phyloP scores from a whole-genome alignment of 495 filamentous ascomycete genomes.

The Hyaloscypha finlandica region DNA sequence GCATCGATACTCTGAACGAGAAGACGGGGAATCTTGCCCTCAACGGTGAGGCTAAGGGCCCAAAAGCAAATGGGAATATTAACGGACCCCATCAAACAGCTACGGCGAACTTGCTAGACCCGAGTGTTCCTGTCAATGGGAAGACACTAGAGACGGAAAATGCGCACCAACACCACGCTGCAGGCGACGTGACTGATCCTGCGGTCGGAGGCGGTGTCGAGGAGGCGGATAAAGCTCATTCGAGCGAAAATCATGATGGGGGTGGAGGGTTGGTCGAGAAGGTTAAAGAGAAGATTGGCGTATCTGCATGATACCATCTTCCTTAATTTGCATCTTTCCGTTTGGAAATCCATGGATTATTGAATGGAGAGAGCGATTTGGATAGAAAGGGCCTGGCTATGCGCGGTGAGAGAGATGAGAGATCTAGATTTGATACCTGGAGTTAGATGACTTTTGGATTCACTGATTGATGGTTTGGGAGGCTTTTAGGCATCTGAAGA shows the following conservation, averaged over 20 bases:
- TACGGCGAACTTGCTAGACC: conserved; percentile 17
- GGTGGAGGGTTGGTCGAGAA: not conserved
- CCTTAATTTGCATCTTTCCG: too few species aligned
- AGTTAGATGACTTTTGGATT: not conserved
- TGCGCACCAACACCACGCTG: not conserved
- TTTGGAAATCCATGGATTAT: not conserved
- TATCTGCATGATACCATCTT: not conserved
- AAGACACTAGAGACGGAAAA: not conserved
- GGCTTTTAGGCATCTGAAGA: not conserved
- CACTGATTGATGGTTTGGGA: not conserved
- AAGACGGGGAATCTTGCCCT: conserved; percentile 12
- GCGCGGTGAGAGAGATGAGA: not conserved
- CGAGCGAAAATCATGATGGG: not conserved
- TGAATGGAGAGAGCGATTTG: not conserved
- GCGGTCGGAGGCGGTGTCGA: conserved; percentile 2
- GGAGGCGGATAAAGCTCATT: not conserved
- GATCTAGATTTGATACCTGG: conserved; percentile 1
- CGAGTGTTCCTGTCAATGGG: not conserved
- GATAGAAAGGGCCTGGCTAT: not conserved
- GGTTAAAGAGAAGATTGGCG: not conserved
- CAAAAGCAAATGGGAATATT: too few species aligned
- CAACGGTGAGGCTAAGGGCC: not conserved
- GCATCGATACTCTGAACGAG: conserved; percentile 25
- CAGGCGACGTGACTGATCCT: not conserved
- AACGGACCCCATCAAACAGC: conserved; percentile 12